A percentile compares a stretch with the other conserved stretches of the same genome.
Conservation (phyloP, 768 basidiomycete genomes). For the Kwoniella sp. region DNA sequence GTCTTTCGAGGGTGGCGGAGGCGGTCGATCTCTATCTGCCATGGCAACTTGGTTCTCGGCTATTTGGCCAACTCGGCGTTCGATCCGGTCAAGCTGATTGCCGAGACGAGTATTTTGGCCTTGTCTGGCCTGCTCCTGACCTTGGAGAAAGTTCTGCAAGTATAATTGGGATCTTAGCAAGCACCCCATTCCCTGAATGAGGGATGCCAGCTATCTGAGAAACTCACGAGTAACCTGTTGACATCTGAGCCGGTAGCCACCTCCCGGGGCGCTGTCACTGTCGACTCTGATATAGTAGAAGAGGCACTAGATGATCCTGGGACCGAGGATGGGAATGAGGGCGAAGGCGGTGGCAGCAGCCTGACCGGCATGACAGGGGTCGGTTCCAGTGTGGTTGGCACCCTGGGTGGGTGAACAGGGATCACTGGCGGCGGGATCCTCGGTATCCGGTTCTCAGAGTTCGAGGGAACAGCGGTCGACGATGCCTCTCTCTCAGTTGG, state of each 20-base stretch:
- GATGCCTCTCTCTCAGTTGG: constrained; percentile 25
- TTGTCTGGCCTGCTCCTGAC: constrained; percentile 67
- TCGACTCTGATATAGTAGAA: constrained; percentile 3
- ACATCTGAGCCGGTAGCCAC: constrained; percentile 57
- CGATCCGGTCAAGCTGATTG: constrained; percentile 69
- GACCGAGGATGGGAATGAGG: constrained; percentile 29
- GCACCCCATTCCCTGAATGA: too few species aligned
- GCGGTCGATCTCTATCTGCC: constrained; percentile 34
- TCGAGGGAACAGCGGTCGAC: constrained; percentile 35
- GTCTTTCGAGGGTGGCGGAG: constrained; percentile 43
- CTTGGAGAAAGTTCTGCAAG: constrained; percentile 61
- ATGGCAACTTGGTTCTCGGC: constrained; percentile 57
- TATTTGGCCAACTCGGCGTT: constrained; percentile 69
- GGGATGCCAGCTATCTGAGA: too few species aligned
- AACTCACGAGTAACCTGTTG: constrained; percentile 57
- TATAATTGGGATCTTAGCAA: background rate
- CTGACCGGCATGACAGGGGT: background rate
- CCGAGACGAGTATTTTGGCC: constrained; percentile 68
- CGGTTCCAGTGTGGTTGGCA: background rate
- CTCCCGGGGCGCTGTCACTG: background rate
- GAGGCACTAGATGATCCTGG: constrained; percentile 25
- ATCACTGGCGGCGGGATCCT: constrained; percentile 12
- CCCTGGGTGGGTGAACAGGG: background rate
- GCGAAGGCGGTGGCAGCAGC: constrained; percentile 32
- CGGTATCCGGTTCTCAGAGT: constrained; percentile 11